A percentile compares a stretch with the other conserved stretches of the same genome.
These are phyloP conservation scores for Aeschynomene evenia DNA, from an alignment of 306 rosid genomes.

Conservation along the genomic window DNA sequence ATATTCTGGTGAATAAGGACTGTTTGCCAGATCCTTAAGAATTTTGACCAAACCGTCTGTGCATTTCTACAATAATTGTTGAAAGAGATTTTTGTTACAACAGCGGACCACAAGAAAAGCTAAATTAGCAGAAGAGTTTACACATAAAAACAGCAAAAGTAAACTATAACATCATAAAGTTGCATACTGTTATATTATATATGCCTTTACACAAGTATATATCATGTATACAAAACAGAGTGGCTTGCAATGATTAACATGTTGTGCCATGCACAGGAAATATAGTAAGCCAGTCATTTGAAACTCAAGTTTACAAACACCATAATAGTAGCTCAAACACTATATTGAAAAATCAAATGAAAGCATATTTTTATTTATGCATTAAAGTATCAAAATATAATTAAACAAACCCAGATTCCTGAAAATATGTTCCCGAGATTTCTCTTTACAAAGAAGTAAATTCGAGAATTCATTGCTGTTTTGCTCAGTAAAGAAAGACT, in stretches of 20 bases:
- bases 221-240: constrained; percentile 12
- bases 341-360: background rate
- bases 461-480: background rate
- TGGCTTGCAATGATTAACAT: constrained; percentile 13
- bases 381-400: background rate
- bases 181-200: constrained; percentile 2
- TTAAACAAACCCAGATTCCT: constrained; percentile 9
- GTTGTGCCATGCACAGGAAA: background rate
- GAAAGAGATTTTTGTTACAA: constrained; percentile 28
- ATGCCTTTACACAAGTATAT: constrained; percentile 10
- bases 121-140: constrained; percentile 3
- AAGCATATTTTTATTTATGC: constrained; percentile 15
- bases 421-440: background rate
- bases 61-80: constrained; percentile 67
- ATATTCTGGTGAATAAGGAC: constrained; percentile 94
- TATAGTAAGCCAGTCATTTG: constrained; percentile 2
- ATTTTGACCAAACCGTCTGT: constrained; percentile 87
- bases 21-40: constrained; percentile 82
- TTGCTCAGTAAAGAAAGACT: background rate
- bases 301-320: constrained; percentile 12
- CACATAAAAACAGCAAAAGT: constrained; percentile 5
- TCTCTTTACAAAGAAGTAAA: background rate
- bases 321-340: background rate
- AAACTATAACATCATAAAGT: constrained; percentile 15
- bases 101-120: constrained; percentile 16